These are phyloP conservation scores for Wolfiporia cocos DNA, from an alignment of 1,284 basidiomycete species.

Conservation along the genomic window DNA sequence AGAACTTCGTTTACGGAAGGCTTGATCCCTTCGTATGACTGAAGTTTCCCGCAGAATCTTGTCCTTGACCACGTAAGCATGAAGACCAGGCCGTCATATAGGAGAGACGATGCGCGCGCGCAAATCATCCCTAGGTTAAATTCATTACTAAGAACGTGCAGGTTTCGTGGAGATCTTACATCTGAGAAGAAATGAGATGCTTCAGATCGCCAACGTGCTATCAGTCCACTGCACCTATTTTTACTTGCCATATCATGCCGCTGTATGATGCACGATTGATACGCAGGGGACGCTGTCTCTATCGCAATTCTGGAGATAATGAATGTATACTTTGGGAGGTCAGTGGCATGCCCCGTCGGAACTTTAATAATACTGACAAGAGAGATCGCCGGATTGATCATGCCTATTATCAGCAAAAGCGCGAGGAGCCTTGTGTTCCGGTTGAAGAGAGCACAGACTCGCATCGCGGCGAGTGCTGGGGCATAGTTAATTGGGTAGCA, in stretches of 20 bases:
- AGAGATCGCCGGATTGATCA: constrained; percentile 11
- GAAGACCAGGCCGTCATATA: too few relatives aligned
- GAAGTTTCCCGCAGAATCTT: too few relatives aligned
- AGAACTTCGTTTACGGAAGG: too few relatives aligned
- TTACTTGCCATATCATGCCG: background rate
- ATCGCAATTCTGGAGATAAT: background rate
- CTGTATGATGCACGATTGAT: background rate
- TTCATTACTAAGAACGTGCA: too few relatives aligned
- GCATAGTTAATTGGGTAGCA: background rate
- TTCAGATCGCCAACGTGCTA: too few relatives aligned
- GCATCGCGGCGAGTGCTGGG: constrained; percentile 11
- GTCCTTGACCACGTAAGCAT: too few relatives aligned
- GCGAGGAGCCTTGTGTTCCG: constrained; percentile 7
- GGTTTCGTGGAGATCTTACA: too few relatives aligned
- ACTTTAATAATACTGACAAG: constrained; percentile 10
- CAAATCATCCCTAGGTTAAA: too few relatives aligned
- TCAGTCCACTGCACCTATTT: too few relatives aligned
- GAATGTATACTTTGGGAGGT: background rate
- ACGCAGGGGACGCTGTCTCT: background rate
- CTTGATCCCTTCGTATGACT: too few relatives aligned
- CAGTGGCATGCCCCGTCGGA: background rate
- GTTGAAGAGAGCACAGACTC: constrained; percentile 15
- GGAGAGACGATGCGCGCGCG: too few relatives aligned
- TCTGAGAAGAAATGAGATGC: too few relatives aligned
- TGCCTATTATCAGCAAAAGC: constrained; percentile 10